These are phyloP conservation scores for Tetradesmus obliquus DNA, from an alignment of 139 green algal genomes.

Conservation along the genomic window DNA sequence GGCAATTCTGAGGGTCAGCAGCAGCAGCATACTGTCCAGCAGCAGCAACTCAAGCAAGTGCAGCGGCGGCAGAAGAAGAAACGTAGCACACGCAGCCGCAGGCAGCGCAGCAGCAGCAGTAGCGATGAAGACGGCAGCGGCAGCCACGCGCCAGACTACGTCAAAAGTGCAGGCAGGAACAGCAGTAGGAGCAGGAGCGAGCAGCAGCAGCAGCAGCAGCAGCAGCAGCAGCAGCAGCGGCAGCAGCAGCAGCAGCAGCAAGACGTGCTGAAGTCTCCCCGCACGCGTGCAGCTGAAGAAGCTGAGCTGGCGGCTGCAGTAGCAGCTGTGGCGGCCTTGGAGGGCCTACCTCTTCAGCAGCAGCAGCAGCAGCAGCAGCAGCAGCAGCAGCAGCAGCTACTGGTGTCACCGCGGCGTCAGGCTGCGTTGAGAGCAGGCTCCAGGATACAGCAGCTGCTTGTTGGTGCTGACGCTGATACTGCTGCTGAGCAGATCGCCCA, in stretches of 20 bases:
- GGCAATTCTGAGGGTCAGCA: neutral
- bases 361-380: neutral
- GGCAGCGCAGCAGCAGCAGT: neutral
- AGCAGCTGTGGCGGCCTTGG: neutral
- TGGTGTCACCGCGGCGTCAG: neutral
- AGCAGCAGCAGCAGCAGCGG: neutral
- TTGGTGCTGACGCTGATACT: neutral
- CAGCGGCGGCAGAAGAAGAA: neutral
- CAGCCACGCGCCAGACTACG: neutral
- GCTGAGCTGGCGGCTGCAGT: neutral
- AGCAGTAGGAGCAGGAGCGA: neutral
- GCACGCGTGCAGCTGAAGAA: neutral
- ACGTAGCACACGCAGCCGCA: neutral
- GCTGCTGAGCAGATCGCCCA: neutral
- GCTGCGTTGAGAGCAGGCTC: neutral
- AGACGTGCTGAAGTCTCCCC: neutral
- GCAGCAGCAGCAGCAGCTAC: neutral
- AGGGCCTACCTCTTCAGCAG: neutral
- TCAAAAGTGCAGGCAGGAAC: neutral
- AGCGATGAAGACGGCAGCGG: neutral
- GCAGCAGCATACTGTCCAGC: neutral
- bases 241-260: neutral
- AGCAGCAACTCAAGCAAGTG: neutral
- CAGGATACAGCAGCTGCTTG: neutral
- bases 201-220: constrained; percentile 9